Base-by-base conservation (phyloP, 1,139 yeast species). In the Diutina mesorugosa region DNA sequence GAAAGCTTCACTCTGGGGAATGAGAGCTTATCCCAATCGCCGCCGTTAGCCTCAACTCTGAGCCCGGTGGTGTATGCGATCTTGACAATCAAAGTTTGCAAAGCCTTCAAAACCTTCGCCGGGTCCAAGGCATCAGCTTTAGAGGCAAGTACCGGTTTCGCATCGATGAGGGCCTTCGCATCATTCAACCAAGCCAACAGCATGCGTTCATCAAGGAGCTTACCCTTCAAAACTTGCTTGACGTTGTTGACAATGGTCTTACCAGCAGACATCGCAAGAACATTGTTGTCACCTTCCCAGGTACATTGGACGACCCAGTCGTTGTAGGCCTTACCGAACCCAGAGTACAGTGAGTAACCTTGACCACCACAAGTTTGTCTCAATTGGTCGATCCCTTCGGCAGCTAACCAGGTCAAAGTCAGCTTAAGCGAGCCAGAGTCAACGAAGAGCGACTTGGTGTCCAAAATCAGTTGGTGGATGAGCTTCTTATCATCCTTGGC, bases 221-320 rank as follows among this genome's bases (percentile, higher is more conserved):
- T 51, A 41, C 56, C 57, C 52, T 55, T 30, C 38, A 60, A 46
- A 18, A 60, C 62, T 16, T 58, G 60, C 32, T 56, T 57, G 29
- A 60, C 61, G 54, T 57, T 57, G 51, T 59, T 60, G 54, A 60
- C 56, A 46, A 61, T 59, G 6, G 60, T 58, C 35, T 61, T 48
- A 41, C 64, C 64, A 9, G 63, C 64, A 45, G 62, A 59, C 64
- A 62, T 60, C 21, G 61, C 62, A 57, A 62, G 58, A 51, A 62
- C 64, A 55, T 61, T 62, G 59, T 62, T 62, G 57, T 62, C 64
- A 16, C 64, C 64, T 52, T 62, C 64, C 64, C 64, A 62, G 1
- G 64, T 62, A 50, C 64, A 62, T 56, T 62, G 64, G n/a, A 62
- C 64, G 29, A 61, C 64, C 64, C 64, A 62, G 55, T 62, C 64